Evolutionary conservation across 73 alveolate genomes (phyloP), one percentile per base, ranked within the genome.

Genomic region (Tetrahymena malaccensis): DNA sequence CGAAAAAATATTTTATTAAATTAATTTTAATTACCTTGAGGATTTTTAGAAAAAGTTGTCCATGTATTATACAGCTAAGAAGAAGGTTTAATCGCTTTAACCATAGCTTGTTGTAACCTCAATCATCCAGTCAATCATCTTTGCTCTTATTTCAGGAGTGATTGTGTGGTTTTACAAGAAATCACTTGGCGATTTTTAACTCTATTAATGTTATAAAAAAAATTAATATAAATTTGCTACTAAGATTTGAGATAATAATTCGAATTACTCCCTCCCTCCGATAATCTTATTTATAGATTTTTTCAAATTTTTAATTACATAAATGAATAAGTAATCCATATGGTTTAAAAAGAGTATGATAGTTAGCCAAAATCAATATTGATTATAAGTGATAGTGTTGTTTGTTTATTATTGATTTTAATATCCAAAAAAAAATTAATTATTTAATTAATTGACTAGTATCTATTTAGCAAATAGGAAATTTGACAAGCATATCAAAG

Each of bases 91-190:
- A 94, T 97, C 97, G 83, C 98, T 89, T 94, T 94, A 95, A 9
- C 96, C 96, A 93, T 97, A 99, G 8, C 99, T 94, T 85, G 98
- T 94, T 56, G 98, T 96, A 34, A 98, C 99, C 97, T 99, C 99
- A 15, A 98, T 96, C 99, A 99, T 98, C 99, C 99, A 99, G 96
- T 99, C 99, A n/a, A 98, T 97, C 99, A 99, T 98, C 94, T 97
- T 98, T 15, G 99, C 98, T 97, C 99, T 96, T 35, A 96, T 94
- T 6, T 95, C 96, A 19, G 98, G 96, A 55, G 97, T 96, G 1
- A 98, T 96, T 19, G 96, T 93, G 94, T 98, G 99, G 55, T 94
- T 96, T 13, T 93, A 13, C 16, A 95, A 85, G 50, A 58, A 95
- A 15, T 95, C 94, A 15, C 43, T 43, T 43, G 95, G 95, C 19